phyloP scores from a whole-genome alignment of 1,284 basidiomycete genomes.

The Kwoniella shivajii region DNA sequence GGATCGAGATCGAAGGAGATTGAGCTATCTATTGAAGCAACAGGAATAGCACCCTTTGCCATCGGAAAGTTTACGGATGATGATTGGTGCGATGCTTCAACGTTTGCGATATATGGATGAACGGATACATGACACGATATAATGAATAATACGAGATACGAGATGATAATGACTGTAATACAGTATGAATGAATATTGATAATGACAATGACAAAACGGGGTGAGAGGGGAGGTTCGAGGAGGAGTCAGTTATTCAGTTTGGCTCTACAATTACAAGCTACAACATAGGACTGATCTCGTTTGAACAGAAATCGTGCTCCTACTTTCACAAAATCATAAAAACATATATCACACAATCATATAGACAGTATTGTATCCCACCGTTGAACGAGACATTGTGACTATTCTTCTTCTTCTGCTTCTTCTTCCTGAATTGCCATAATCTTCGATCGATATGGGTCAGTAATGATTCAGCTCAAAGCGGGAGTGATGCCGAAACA shows the following conservation, averaged over 20 bases:
- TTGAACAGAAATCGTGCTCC: no score
- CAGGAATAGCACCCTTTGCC: no score
- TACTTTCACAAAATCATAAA: no score
- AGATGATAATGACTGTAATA: not conserved
- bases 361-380: no score
- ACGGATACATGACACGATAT: not conserved
- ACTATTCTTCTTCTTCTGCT: not conserved
- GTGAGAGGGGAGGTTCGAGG: no score
- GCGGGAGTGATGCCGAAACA: slow-evolving; percentile 15
- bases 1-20: slow-evolving; percentile 19
- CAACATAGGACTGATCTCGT: no score
- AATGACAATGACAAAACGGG: no score
- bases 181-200: not conserved
- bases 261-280: no score
- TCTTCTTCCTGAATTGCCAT: not conserved
- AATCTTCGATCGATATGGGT: not conserved
- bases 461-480: not conserved
- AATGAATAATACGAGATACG: not conserved
- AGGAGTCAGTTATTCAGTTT: no score
- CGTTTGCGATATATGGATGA: no score
- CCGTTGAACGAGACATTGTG: not conserved
- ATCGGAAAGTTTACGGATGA: not conserved
- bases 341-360: no score
- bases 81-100: not conserved
- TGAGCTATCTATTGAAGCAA: slow-evolving; percentile 7